Evolutionary conservation across 805 yeast species (phyloP).

Genomic region (Myxozyma nipponensis): DNA sequence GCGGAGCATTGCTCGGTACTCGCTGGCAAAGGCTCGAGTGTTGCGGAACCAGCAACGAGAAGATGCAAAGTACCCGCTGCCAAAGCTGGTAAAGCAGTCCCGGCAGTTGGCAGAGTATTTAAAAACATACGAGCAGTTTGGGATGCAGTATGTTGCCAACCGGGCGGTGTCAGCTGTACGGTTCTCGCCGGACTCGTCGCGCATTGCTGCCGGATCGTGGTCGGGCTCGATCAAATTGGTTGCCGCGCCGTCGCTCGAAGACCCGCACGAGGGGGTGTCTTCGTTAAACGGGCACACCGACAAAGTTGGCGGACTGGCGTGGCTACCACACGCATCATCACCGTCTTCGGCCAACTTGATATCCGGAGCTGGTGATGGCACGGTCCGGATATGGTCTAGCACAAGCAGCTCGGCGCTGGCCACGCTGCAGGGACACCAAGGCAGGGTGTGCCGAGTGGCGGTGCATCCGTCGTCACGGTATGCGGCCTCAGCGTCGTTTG

Average conservation of each 20-base stretch:
- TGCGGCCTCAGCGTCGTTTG: conserved; percentile 72
- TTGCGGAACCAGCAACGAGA: conserved; percentile 9
- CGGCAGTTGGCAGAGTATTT: conserved; percentile 42
- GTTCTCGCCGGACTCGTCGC: conserved; percentile 40
- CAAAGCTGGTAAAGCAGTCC: conserved; percentile 46
- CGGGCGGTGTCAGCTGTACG: conserved; percentile 65
- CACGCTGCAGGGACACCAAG: conserved; percentile 45
- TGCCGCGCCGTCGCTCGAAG: conserved; percentile 41
- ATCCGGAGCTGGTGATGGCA: conserved; percentile 48
- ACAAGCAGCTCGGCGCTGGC: conserved; percentile 29
- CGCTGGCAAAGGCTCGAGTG: conserved; percentile 40
- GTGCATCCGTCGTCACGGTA: conserved; percentile 62
- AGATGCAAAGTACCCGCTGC: conserved; percentile 39
- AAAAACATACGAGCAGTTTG: conserved; percentile 45
- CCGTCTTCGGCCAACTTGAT: conserved; percentile 33
- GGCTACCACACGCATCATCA: conserved; percentile 45
- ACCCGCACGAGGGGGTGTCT: conserved; percentile 22
- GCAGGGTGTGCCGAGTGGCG: conserved; percentile 56
- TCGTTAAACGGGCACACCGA: conserved; percentile 52
- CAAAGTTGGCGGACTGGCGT: conserved; percentile 66
- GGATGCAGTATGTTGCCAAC: conserved; percentile 66
- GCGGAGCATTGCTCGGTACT: conserved; percentile 46
- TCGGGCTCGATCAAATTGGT: conserved; percentile 62
- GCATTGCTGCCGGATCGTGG: conserved; percentile 76
- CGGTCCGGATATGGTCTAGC: conserved; percentile 40